A percentile compares a stretch with the other conserved stretches of the same genome.
phyloP scores from a whole-genome alignment of 2,329 filamentous ascomycete genomes.

The Pseudocercospora vitis region DNA sequence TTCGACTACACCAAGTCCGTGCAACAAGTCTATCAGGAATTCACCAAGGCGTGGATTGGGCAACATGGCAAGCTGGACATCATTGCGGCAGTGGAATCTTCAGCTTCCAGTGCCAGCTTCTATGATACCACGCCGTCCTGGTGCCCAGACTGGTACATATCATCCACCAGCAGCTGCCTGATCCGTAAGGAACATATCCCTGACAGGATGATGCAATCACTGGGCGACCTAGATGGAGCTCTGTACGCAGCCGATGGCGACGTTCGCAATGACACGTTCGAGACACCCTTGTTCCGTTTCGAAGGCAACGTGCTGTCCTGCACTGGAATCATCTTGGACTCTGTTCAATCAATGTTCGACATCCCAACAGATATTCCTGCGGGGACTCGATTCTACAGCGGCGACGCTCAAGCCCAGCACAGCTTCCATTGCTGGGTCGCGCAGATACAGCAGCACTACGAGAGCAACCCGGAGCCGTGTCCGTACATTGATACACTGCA shows the following conservation, averaged over 20 bases:
- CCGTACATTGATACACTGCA: slow-evolving; percentile 8
- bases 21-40: slow-evolving; percentile 2
- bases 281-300: slow-evolving; percentile 9
- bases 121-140: slow-evolving; percentile 13
- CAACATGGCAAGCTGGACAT: slow-evolving; percentile 18
- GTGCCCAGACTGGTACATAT: slow-evolving; percentile 15
- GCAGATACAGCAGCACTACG: neutral
- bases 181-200: slow-evolving; percentile 15
- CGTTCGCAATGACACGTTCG: neutral
- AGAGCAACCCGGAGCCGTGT: neutral
- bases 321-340: slow-evolving; percentile 15
- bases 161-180: slow-evolving; percentile 12
- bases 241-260: slow-evolving; percentile 18
- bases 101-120: neutral
- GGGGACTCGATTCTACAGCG: slow-evolving; percentile 5
- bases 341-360: slow-evolving; percentile 10
- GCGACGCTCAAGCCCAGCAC: slow-evolving; percentile 6
- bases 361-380: slow-evolving; percentile 12
- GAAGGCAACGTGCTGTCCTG: slow-evolving; percentile 2
- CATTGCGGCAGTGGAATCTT: slow-evolving; percentile 15
- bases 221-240: slow-evolving; percentile 81
- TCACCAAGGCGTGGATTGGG: slow-evolving; percentile 11
- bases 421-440: slow-evolving; percentile 6
- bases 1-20: slow-evolving; percentile 12
- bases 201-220: slow-evolving; percentile 76